A percentile compares a stretch with the other conserved stretches of the same genome.
Evolutionary conservation across 2,329 filamentous ascomycete genomes (phyloP).

Genomic region (Fusarium illudens): DNA sequence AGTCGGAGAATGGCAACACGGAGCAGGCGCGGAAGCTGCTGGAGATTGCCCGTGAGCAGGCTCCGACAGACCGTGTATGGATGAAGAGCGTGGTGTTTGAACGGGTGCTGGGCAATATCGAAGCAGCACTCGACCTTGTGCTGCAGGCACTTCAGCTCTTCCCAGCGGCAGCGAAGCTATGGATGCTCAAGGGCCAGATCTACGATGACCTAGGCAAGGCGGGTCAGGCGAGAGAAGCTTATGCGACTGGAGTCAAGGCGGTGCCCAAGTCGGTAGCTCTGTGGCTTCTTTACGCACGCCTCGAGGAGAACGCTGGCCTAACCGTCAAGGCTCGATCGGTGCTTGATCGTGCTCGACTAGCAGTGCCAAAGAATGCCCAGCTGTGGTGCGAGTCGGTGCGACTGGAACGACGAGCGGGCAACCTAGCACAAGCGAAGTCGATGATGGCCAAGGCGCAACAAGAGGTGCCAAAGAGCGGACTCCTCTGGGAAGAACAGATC

Average conservation of each 20-base stretch:
- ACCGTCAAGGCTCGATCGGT: slow-evolving; percentile 93
- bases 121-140: slow-evolving; percentile 85
- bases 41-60: slow-evolving; percentile 82
- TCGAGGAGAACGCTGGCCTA: slow-evolving; percentile 86
- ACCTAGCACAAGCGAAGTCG: slow-evolving; percentile 82
- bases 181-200: slow-evolving; percentile 99
- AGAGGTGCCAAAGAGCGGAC: slow-evolving; percentile 85
- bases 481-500: slow-evolving; percentile 94
- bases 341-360: slow-evolving; percentile 88
- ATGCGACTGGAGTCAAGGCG: slow-evolving; percentile 85
- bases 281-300: slow-evolving; percentile 86
- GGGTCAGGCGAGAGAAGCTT: slow-evolving; percentile 88
- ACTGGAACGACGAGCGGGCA: slow-evolving; percentile 87
- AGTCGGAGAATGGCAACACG: slow-evolving; percentile 86
- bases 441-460: slow-evolving; percentile 94
- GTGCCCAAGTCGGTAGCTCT: slow-evolving; percentile 85
- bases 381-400: slow-evolving; percentile 95
- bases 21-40: slow-evolving; percentile 85
- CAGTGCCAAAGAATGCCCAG: slow-evolving; percentile 82
- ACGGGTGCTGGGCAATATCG: slow-evolving; percentile 79
- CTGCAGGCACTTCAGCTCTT: slow-evolving; percentile 88
- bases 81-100: slow-evolving; percentile 97
- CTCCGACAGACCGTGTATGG: slow-evolving; percentile 95
- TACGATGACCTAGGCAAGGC: slow-evolving; percentile 85
- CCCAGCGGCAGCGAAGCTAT: slow-evolving; percentile 85